Evolutionary conservation across 1,284 basidiomycete genomes (phyloP), one percentile per base, ranked within the genome.

Genomic region (Austroboletus novae-zelandiae): DNA sequence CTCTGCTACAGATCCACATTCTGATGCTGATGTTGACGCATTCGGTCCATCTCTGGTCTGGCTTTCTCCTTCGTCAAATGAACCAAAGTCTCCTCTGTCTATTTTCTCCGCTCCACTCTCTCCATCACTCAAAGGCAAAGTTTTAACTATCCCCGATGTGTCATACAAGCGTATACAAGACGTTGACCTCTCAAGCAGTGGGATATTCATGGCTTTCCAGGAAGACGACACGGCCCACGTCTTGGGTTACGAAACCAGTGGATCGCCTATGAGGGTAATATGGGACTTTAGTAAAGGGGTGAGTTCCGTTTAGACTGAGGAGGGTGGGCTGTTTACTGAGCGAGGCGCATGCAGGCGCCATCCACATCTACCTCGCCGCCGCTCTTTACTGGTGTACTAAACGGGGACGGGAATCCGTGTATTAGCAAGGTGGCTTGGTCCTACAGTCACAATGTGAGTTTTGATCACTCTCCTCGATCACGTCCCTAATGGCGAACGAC

Each of bases 361-460:
- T 74, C 77, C 4, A 58, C 69, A 3, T 66, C 69, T 11, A 67
- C 73, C 13, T 62, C 77, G 0, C 71, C 72, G 17, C 80, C 84
- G 0, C 66, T 79, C 1, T 91, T 82, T 61, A 65, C 80, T 3
- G 89, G 89, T 36, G 80, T 76, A 4, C 54, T 82, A 2, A 83
- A 88, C 59, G 72, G 71, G 37, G 66, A 78, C 23, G 85, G 84
- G 8, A 62, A 72, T 5, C 74, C 81, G 0, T 85, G 84, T 60
- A 68, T 97, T 51, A 80, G 80, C 18, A 80, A 90, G 29, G 71
- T 91, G 15, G 89, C 81, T 61, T 95, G 87, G 86, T 86, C 86
- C 0, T 74, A 81, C 55, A 60, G 64, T 3, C 62, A 80, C 40
- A 69, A 74, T 50, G 89, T 89, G 61, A 59, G 78, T 74, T 58